Evolutionary conservation across 768 basidiomycete genomes (phyloP).

Genomic region (Asterophora lycoperdoides): DNA sequence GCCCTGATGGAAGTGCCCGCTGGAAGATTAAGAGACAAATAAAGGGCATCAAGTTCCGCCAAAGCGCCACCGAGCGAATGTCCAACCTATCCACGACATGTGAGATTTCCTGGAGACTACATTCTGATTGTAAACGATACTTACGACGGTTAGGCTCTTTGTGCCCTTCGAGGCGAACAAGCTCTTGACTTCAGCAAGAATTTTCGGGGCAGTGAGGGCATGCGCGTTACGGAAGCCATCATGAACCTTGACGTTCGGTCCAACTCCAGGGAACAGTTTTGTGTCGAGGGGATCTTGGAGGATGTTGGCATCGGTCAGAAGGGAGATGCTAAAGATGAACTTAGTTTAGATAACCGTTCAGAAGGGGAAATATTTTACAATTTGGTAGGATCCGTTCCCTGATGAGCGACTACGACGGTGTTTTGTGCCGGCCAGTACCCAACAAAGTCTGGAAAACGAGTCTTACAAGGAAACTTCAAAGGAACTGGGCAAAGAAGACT

Average conservation of each 20-base stretch:
- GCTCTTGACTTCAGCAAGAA: constrained; percentile 40
- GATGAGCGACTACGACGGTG: constrained; percentile 55
- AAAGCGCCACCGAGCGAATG: constrained; percentile 53
- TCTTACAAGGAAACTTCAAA: not conserved
- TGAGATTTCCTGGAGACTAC: not conserved
- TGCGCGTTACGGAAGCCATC: constrained; percentile 53
- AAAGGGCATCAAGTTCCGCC: constrained; percentile 47
- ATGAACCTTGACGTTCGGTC: constrained; percentile 41
- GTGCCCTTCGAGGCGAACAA: constrained; percentile 35
- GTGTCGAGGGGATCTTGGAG: constrained; percentile 34
- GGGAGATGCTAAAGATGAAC: constrained; percentile 34
- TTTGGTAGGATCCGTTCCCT: constrained; percentile 55
- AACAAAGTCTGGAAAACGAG: constrained; percentile 39
- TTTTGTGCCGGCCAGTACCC: constrained; percentile 50
- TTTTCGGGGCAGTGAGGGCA: constrained; percentile 38
- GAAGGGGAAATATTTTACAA: constrained; percentile 32
- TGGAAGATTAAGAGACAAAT: constrained; percentile 45
- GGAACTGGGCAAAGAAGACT: not conserved
- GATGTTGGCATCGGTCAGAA: constrained; percentile 48
- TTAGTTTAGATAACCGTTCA: not conserved
- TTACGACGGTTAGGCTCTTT: constrained; percentile 38
- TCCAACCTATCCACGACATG: constrained; percentile 29
- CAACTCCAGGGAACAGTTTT: constrained; percentile 52
- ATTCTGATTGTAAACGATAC: constrained; percentile 5
- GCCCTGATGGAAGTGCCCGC: constrained; percentile 34